A percentile compares a stretch with the other conserved stretches of the same genome.
These are phyloP conservation scores for Thielaviopsis ethacetica DNA, from an alignment of 2,329 filamentous ascomycete genomes.

Conservation along the genomic window DNA sequence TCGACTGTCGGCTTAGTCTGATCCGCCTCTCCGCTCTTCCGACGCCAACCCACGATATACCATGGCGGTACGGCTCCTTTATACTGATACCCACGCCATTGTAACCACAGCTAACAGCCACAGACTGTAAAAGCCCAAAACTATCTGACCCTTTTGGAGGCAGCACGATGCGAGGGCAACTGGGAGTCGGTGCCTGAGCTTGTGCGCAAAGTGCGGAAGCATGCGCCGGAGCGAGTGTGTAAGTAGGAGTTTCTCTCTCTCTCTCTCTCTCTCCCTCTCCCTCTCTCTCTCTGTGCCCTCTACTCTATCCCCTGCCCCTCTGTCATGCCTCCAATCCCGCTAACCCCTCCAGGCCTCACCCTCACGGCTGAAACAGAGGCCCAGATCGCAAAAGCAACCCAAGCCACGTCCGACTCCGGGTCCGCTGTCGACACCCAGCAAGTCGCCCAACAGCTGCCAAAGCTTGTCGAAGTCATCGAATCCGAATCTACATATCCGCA, in stretches of 20 bases:
- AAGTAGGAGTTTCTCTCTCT: slow-evolving; percentile 22
- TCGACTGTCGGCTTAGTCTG: neutral
- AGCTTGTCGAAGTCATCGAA: slow-evolving; percentile 40
- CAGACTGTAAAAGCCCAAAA: slow-evolving; percentile 50
- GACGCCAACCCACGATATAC: neutral
- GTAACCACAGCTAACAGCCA: neutral
- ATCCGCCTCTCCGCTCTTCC: neutral
- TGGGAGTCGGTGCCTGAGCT: slow-evolving; percentile 81
- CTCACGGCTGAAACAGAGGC: slow-evolving; percentile 54
- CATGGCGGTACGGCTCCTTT: neutral
- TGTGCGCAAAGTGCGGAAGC: slow-evolving; percentile 84
- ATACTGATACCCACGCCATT: neutral
- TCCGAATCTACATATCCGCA: slow-evolving; percentile 35
- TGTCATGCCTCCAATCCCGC: neutral
- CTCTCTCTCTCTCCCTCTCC: slow-evolving; percentile 1
- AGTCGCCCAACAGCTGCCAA: slow-evolving; percentile 28
- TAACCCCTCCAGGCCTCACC: slow-evolving; percentile 40
- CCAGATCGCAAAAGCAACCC: slow-evolving; percentile 40
- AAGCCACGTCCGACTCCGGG: slow-evolving; percentile 24
- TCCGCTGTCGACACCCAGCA: slow-evolving; percentile 31
- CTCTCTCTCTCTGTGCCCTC: neutral
- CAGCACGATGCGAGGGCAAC: slow-evolving; percentile 70
- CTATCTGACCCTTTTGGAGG: slow-evolving; percentile 71
- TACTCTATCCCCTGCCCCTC: neutral
- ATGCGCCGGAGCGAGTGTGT: slow-evolving; percentile 77